Evolutionary conservation across 805 yeast genomes (phyloP), one percentile per base, ranked within the genome.

Genomic region (Saturnispora kantuleensis): DNA sequence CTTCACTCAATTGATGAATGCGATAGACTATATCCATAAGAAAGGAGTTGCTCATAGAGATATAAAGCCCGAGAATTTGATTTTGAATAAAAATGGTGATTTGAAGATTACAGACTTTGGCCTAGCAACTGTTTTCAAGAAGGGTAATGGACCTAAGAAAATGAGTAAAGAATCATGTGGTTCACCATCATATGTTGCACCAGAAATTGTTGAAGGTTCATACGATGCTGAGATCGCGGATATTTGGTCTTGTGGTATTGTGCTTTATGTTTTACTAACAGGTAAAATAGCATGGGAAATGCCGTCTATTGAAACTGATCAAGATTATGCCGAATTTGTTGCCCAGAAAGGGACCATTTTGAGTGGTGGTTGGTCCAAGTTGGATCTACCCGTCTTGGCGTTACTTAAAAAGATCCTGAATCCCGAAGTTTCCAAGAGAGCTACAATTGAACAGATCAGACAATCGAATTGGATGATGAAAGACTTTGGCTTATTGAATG

Each of bases 31-130:
- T 50, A 56, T 82, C 36, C 94, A 84, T 53, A 58, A 66, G 11
- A 67, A 70, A 38, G 86, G 86, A 10, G 78, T 80, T 31, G 81
- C 84, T 2, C 84, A 77, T 56, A 59, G 86, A 41, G 84, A 80
- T 56, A 71, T 81, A 42, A 80, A 80, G 51, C 86, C 86, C 0
- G 86, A 81, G 52, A 80, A 80, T 52, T 69, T 84, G 9, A 64
- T 84, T 26, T 60, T 84, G 12, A 86, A 81, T 56, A 64, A 65
- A 18, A 59, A 67, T 29, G 88, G 89, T 3, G 81, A 82, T 56
- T 58, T 84, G 55, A 81, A 82, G 52, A 60, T 83, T n/a, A 79
- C 86, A 0, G 93, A 83, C 61, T 83, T 84, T 62, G 93, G 93
- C 0, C 62, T 84, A 12, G 87, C 89, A 0, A 71, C 79, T 29